Base-by-base conservation (phyloP, 2,329 filamentous ascomycete species). In the Aspergillus sp. region DNA sequence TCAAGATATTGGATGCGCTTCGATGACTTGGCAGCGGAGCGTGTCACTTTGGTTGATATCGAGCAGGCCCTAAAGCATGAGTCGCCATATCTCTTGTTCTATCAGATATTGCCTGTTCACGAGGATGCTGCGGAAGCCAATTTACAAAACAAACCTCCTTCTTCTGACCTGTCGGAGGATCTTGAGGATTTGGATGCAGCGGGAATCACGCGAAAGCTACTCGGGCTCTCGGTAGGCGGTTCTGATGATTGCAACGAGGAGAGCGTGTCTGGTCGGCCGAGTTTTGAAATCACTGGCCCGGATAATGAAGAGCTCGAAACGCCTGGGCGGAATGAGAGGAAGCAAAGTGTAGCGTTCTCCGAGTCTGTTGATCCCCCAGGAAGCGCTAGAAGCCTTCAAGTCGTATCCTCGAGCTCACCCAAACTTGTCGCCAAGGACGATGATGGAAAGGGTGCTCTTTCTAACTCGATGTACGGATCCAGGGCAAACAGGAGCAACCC, bases 61-160 rank as follows among this genome's bases (percentile, higher is more conserved):
- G 83, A 87, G 48, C 70, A 85, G 53, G 85, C 88, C 0, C 70
- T 97, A 39, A 85, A 81, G 53, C 78, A 85, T n/a, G 90, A 96
- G 64, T 94, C 89, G 64, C 91, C 93, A 0, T 97, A 97, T 62
- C 77, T 97, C 6, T 74, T 98, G 0, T 97, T 97, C 66, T 98
- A 96, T 60, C 91, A 96, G 64, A 88, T 97, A 33, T 79, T 94
- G 28, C 90, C 91, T 0, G 89, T 94, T 58, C 81, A 88, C 28
- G 86, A 90, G 44, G 78, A 85, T 50, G 66, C 66, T 12, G 61
- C 60, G 5, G 56, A 62, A 33, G 57, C 58, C 36, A 64, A 61
- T 37, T 41, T 60, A 13, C 53, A 54, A 6, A 71, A 74, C 31
- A 61, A 60, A 10, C 49, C 59, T 9, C 44, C 57, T 5, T 65